phyloP scores from a whole-genome alignment of 176 grass and related monocot genomes.

The Carex myosuroides region DNA sequence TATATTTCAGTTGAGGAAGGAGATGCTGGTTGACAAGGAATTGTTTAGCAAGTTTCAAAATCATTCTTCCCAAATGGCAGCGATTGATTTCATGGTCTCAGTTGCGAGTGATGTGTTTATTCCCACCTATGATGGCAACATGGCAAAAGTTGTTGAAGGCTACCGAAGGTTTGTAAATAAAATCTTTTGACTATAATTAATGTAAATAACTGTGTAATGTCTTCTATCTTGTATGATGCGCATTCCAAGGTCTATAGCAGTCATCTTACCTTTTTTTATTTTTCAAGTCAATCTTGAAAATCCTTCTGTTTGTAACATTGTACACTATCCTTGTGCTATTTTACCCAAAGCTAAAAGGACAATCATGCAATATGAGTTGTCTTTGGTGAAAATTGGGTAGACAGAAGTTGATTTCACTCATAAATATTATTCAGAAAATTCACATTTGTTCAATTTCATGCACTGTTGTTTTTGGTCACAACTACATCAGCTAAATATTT shows the following conservation, averaged over 20 bases:
- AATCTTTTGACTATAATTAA: constrained; percentile 1
- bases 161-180: constrained; percentile 65
- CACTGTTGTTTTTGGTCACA: neutral
- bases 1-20: constrained; percentile 79
- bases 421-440: neutral
- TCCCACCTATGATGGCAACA: constrained; percentile 90
- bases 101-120: constrained; percentile 81
- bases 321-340: neutral
- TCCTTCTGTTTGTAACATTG: neutral
- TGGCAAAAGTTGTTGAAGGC: constrained; percentile 88
- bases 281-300: neutral
- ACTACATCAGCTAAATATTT: neutral
- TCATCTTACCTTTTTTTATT: neutral
- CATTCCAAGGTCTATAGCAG: neutral
- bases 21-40: constrained; percentile 63
- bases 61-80: constrained; percentile 97
- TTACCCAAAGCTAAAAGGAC: neutral
- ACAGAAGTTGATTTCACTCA: neutral
- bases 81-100: constrained; percentile 93
- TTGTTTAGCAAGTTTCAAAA: constrained; percentile 71
- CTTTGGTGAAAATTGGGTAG: neutral
- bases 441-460: neutral
- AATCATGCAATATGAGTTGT: neutral
- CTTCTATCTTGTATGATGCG: neutral
- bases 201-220: neutral